Evolutionary conservation across 495 filamentous ascomycete species (phyloP).

Genomic region (Apodospora peruviana): DNA sequence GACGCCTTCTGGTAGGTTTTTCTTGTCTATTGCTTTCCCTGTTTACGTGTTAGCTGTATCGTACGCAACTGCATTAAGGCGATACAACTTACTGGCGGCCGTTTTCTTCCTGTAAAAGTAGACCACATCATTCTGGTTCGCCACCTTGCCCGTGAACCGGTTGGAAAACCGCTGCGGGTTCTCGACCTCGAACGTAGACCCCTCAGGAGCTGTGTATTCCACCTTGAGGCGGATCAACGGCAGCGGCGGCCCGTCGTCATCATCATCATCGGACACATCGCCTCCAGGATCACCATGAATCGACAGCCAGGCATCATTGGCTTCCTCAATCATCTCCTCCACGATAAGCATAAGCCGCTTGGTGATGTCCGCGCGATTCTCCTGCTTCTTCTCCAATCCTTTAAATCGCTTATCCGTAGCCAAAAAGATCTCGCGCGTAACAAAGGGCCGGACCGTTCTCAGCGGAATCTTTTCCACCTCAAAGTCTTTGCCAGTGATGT

Average conservation of each 20-base stretch:
- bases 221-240: slow-evolving; percentile 87
- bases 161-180: slow-evolving; percentile 97
- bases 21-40: slow-evolving; percentile 31
- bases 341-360: slow-evolving; percentile 70
- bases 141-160: slow-evolving; percentile 81
- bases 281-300: slow-evolving; percentile 58
- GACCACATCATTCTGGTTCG: slow-evolving; percentile 90
- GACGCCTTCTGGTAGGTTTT: slow-evolving; percentile 52
- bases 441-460: slow-evolving; percentile 85
- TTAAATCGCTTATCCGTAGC: slow-evolving; percentile 71
- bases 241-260: slow-evolving; percentile 63
- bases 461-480: slow-evolving; percentile 74
- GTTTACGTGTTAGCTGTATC: slow-evolving; percentile 5
- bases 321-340: slow-evolving; percentile 79
- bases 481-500: slow-evolving; percentile 76
- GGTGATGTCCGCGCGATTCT: slow-evolving; percentile 77
- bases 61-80: background rate
- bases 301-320: slow-evolving; percentile 72
- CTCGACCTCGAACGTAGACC: slow-evolving; percentile 81
- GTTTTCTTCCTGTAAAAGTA: slow-evolving; percentile 88
- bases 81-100: slow-evolving; percentile 2
- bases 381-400: slow-evolving; percentile 68
- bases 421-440: slow-evolving; percentile 77
- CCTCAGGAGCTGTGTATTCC: slow-evolving; percentile 83
- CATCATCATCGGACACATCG: slow-evolving; percentile 44